Percentiles rank a stretch among this genome's conserved stretches.
Conservation (phyloP, 495 filamentous ascomycete genomes). For the Hypomontagnella monticulosa region DNA sequence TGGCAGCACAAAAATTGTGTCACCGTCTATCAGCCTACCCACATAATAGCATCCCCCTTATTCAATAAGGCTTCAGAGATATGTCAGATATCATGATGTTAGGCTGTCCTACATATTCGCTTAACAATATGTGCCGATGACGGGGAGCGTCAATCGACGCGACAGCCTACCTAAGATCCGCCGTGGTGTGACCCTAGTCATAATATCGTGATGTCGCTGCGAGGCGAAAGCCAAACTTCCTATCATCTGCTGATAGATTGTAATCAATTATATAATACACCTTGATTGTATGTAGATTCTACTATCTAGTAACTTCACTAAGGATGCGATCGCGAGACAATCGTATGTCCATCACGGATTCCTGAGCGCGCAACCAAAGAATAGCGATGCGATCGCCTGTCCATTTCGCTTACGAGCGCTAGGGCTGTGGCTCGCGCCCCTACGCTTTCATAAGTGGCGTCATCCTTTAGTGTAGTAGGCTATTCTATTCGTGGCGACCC, state of each 20-base stretch:
- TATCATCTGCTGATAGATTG: slow-evolving; percentile 5
- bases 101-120: too few relatives aligned
- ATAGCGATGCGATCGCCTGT: not conserved
- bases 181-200: slow-evolving; percentile 14
- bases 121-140: not conserved
- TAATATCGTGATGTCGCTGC: slow-evolving; percentile 19
- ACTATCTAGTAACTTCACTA: not conserved
- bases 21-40: slow-evolving; percentile 2
- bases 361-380: not conserved
- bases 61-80: too few relatives aligned
- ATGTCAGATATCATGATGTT: too few relatives aligned
- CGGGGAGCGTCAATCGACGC: not conserved
- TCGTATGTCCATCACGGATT: slow-evolving; percentile 15
- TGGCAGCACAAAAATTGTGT: not conserved
- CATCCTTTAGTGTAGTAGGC: slow-evolving; percentile 3
- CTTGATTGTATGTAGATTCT: not conserved
- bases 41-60: not conserved
- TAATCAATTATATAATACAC: not conserved
- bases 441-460: slow-evolving; percentile 5
- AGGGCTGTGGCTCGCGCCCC: not conserved
- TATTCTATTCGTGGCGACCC: slow-evolving; percentile 6
- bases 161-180: not conserved
- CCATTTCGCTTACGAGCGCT: not conserved
- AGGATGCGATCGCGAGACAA: slow-evolving; percentile 19
- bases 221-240: not conserved